Conservation (phyloP, 2,329 filamentous ascomycete genomes). For the Pseudogymnoascus sp. region DNA sequence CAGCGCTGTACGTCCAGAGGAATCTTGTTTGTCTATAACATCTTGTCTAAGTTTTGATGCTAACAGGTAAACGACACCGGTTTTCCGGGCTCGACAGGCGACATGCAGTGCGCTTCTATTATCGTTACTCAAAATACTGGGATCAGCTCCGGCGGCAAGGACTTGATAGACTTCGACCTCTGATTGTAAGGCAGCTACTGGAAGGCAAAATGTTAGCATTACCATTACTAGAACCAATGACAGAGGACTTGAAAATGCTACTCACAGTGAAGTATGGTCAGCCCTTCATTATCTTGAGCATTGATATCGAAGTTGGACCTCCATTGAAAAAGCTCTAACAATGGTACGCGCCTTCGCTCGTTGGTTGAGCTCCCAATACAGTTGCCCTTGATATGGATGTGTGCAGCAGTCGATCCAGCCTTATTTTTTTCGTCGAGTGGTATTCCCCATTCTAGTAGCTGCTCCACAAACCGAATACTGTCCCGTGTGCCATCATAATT, state of each 20-base stretch:
- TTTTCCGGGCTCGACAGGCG: conserved; percentile 28
- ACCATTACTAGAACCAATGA: too few species aligned
- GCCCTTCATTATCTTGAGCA: conserved; percentile 20
- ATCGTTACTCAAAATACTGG: conserved; percentile 25
- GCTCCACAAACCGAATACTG: too few species aligned
- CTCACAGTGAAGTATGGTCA: conserved; percentile 20
- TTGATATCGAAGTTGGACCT: conserved; percentile 14
- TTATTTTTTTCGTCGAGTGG: background rate
- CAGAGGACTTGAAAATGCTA: too few species aligned
- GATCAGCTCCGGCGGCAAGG: conserved; percentile 33
- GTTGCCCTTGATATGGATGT: background rate
- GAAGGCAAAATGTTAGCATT: too few species aligned
- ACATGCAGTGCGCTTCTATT: conserved; percentile 36
- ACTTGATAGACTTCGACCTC: conserved; percentile 23
- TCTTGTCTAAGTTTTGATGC: too few species aligned
- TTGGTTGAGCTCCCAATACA: conserved; percentile 3
- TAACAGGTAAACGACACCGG: conserved; percentile 27
- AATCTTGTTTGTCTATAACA: background rate
- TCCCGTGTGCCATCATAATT: too few species aligned
- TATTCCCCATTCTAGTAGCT: conserved; percentile 11
- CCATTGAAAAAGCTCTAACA: conserved; percentile 10
- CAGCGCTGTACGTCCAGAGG: conserved; percentile 11
- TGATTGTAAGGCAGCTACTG: conserved; percentile 18
- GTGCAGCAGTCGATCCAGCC: too few species aligned
- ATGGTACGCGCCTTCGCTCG: conserved; percentile 11